These are phyloP conservation scores for Arxiozyma slooffiae DNA, from an alignment of 1,139 yeast species.

Conservation along the genomic window DNA sequence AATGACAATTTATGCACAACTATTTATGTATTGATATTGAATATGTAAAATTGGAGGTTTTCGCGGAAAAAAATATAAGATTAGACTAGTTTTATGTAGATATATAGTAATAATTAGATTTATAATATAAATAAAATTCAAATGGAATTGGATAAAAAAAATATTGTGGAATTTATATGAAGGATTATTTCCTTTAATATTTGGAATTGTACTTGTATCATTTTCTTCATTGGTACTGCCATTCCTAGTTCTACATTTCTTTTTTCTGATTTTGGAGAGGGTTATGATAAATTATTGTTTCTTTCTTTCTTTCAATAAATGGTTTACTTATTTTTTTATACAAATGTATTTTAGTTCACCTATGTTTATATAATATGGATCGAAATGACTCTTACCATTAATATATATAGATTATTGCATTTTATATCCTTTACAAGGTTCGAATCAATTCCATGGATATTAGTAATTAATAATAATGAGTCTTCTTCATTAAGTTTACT, in stretches of 20 bases:
- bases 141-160: conserved; percentile 7
- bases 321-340: conserved; percentile 19
- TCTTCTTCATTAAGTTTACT: background rate
- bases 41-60: no score
- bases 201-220: background rate
- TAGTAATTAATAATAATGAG: conserved; percentile 10
- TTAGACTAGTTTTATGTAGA: no score
- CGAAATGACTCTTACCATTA: conserved; percentile 5
- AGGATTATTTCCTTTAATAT: background rate
- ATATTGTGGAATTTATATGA: conserved; percentile 6
- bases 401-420: background rate
- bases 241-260: conserved; percentile 2
- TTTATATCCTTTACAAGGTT: conserved; percentile 17
- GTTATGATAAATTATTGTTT: conserved; percentile 21
- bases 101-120: no score
- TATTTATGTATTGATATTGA: no score
- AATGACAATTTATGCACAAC: no score
- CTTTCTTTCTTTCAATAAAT: conserved; percentile 16
- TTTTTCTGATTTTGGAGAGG: conserved; percentile 14
- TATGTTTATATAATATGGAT: conserved; percentile 10
- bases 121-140: background rate
- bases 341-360: conserved; percentile 16
- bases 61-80: no score
- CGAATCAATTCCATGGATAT: conserved; percentile 19
- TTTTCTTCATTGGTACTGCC: background rate